Evolutionary conservation across 176 grass and related monocot genomes (phyloP), one percentile per base, ranked within the genome.

Genomic region (Triticum turgidum): DNA sequence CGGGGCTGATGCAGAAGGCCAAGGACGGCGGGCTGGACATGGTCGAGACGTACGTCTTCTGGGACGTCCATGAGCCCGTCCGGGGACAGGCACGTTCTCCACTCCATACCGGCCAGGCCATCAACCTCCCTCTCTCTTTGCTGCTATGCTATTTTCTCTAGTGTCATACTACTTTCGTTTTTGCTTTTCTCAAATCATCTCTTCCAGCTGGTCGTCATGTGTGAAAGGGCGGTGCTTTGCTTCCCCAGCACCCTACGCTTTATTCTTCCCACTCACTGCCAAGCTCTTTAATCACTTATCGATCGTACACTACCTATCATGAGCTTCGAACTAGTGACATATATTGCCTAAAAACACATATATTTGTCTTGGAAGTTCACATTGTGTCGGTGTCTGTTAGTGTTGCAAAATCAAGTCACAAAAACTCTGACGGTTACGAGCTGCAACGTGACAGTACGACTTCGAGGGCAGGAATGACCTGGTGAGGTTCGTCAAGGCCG

Each of bases 381-480:
- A 74, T 25, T 27, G 5, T 41, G 1, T 44, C 11, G n/a, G 22
- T 41, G 3, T 8, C 21, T 30, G 7, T 30, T 18, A 42, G 13
- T 63, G 3, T 41, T 84, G 39, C 64, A 13, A 25, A 9, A 74
- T 8, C 27, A 37, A 3, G 20, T 8, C 5, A n/a, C 24, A 0
- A 47, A 47, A 0, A 21, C 18, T 83, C 79, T 90, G 73, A 90
- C 17, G 51, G 39, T 42, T 8, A 61, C n/a, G 32, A 32, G 20
- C 13, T 58, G 41, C 47, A 10, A 67, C 86, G 45, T 32, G 51
- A 87, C 92, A 99, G 97, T 99, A 99, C 89, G 94, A 99, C 81
- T 99, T 99, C 87, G 94, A 93, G 74, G 97, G 97, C 20, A 95
- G 97, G 82, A 99, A 99, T 89, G 97, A 99, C 80, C 83, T 99